Evolutionary conservation across 1,139 yeast species (phyloP).

Genomic region (Yamadazyma atmosphaerica): DNA sequence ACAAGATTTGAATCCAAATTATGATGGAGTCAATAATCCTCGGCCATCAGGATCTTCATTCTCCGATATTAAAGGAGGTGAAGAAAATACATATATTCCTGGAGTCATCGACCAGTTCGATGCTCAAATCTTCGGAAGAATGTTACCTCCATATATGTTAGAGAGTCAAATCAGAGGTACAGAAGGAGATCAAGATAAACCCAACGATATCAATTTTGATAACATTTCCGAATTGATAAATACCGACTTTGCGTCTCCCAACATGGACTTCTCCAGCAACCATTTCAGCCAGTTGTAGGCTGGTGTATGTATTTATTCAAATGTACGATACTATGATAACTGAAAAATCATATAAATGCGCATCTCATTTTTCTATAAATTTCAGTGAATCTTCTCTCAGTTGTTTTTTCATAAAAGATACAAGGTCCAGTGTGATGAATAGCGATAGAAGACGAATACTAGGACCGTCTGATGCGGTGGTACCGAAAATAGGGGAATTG

Average conservation of each 20-base stretch:
- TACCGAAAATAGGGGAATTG: slow-evolving; percentile 34
- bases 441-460: slow-evolving; percentile 69
- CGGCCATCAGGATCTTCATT: neutral
- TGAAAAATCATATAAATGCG: neutral
- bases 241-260: slow-evolving; percentile 7
- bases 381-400: no score
- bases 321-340: no score
- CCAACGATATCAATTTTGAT: slow-evolving; percentile 14
- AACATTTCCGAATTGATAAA: slow-evolving; percentile 12
- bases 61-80: neutral
- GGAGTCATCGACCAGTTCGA: slow-evolving; percentile 85
- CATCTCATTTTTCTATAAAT: neutral
- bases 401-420: no score
- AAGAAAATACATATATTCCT: slow-evolving; percentile 49
- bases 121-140: slow-evolving; percentile 78
- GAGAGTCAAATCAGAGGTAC: slow-evolving; percentile 20
- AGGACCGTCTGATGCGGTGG: slow-evolving; percentile 63
- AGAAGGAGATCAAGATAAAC: neutral
- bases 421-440: slow-evolving; percentile 4
- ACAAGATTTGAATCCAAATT: neutral
- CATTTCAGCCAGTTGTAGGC: slow-evolving; percentile 1
- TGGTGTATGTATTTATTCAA: no score
- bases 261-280: neutral
- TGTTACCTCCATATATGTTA: slow-evolving; percentile 81
- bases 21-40: neutral